Evolutionary conservation across 345 rosid genomes (phyloP), one percentile per base, ranked within the genome.

Genomic region (Nephelium lappaceum): DNA sequence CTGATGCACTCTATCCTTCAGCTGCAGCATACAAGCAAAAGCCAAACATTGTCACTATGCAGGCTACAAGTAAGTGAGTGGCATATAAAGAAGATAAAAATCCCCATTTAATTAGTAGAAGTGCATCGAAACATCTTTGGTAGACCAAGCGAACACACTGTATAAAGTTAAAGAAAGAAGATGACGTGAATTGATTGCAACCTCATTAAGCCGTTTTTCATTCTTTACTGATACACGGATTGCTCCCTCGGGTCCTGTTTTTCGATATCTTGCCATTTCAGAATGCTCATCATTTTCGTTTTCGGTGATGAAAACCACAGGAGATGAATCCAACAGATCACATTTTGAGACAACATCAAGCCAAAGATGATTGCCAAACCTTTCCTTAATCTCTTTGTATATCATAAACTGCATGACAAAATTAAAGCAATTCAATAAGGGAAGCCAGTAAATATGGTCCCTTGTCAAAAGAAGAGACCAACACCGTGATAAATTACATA

Each of bases 311-410:
- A 86, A 91, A 55, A 88, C 64, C 75, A 84, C 89, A 6, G 89
- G 88, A 75, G 92, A 79, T 69, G 83, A 90, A 87, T 85, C 83
- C 85, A 93, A 78, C 77, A 96, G 78, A 83, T 96, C 99, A 61
- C 94, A 89, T 86, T 96, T 96, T 12, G 98, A 96, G 36, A 94
- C 82, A 67, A 91, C 97, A 84, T 96, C 98, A 78, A 94, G 83
- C 97, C 99, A 94, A 75, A 91, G 81, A 82, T 85, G 91, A 83
- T 87, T 86, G 25, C 77, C 74, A 73, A 91, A 94, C 83, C 97
- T 88, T 80, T 89, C 88, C 78, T 80, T 93, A 4, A 95, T 89
- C 81, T 93, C 97, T 85, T 84, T 91, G 88, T 94, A 94, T 73
- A 96, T 89, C 77, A n/a, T 67, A 80, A 86, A 91, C 99, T 94